phyloP scores from a whole-genome alignment of 148 eudicot genomes.

The Diospyros lotus region DNA sequence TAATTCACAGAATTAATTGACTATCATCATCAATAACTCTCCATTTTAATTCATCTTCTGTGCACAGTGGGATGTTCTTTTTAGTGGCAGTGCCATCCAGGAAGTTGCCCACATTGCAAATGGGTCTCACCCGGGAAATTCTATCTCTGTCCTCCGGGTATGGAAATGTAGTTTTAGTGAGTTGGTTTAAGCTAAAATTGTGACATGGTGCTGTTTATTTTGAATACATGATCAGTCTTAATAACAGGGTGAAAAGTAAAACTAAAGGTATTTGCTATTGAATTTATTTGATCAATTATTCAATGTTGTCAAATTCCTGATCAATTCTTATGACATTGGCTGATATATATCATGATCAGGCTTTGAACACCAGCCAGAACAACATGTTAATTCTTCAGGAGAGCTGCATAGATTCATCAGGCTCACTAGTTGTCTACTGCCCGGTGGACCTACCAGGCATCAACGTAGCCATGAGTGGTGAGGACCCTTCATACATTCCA shows the following conservation, averaged over 20 bases:
- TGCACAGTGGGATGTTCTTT: conserved; percentile 54
- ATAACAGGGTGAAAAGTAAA: too few relatives aligned
- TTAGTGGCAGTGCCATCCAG: conserved; percentile 45
- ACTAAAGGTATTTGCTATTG: background rate
- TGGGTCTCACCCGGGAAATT: conserved; percentile 58
- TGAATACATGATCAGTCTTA: too few relatives aligned
- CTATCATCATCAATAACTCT: background rate
- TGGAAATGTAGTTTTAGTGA: background rate
- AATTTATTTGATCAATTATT: too few relatives aligned
- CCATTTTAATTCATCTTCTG: background rate
- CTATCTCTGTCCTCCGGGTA: conserved; percentile 50
- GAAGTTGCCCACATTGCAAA: conserved; percentile 50
- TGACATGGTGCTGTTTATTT: too few relatives aligned
- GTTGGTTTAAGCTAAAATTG: background rate
- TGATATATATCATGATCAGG: conserved; percentile 16
- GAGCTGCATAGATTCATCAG: conserved; percentile 46
- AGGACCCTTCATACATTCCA: conserved; percentile 42
- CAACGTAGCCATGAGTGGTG: conserved; percentile 46
- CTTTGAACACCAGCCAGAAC: conserved; percentile 36
- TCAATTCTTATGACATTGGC: too few relatives aligned
- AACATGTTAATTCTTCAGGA: conserved; percentile 53
- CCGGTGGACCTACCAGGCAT: conserved; percentile 39
- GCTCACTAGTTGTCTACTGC: conserved; percentile 39
- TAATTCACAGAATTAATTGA: background rate
- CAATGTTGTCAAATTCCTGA: too few relatives aligned